phyloP scores from a whole-genome alignment of 2,329 filamentous ascomycete genomes.

The Apiospora sp. region DNA sequence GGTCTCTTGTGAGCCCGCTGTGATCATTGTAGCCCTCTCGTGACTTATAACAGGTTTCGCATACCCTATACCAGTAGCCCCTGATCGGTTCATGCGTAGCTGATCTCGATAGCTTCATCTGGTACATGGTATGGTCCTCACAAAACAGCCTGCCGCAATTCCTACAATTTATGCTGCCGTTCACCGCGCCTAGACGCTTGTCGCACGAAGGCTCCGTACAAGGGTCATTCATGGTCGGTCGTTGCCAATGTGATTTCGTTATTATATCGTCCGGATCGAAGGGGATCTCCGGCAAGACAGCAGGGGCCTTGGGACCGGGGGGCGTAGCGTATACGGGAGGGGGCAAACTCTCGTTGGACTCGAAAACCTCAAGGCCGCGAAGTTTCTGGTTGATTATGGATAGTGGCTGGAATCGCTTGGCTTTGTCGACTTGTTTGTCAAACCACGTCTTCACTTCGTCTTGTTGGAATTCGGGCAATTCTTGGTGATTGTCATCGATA shows the following conservation, averaged over 20 bases:
- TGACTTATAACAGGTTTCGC: constrained; percentile 99
- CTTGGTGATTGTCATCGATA: constrained; percentile 89
- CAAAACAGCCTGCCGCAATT: constrained; percentile 94
- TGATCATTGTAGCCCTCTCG: constrained; percentile 95
- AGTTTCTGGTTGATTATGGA: constrained; percentile 93
- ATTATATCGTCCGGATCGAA: constrained; percentile 90
- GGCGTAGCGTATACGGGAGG: constrained; percentile 39
- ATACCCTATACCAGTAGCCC: constrained; percentile 93
- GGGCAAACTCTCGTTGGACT: constrained; percentile 78
- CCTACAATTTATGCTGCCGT: constrained; percentile 89
- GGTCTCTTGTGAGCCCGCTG: constrained; percentile 73
- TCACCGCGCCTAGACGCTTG: constrained; percentile 78
- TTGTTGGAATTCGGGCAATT: constrained; percentile 86
- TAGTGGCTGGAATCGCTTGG: constrained; percentile 90
- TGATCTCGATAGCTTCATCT: constrained; percentile 94
- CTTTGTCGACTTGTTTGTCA: constrained; percentile 91
- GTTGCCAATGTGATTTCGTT: constrained; percentile 88
- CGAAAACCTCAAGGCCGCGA: constrained; percentile 90
- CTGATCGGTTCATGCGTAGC: constrained; percentile 89
- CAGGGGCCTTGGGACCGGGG: constrained; percentile 43
- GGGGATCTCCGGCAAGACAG: constrained; percentile 46
- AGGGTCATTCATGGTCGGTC: constrained; percentile 73
- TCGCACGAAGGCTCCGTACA: constrained; percentile 91
- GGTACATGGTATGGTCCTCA: constrained; percentile 98
- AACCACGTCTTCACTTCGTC: constrained; percentile 98